A percentile compares a stretch with the other conserved stretches of the same genome.
phyloP scores from a whole-genome alignment of 495 filamentous ascomycete genomes.

The Xylaria curta region DNA sequence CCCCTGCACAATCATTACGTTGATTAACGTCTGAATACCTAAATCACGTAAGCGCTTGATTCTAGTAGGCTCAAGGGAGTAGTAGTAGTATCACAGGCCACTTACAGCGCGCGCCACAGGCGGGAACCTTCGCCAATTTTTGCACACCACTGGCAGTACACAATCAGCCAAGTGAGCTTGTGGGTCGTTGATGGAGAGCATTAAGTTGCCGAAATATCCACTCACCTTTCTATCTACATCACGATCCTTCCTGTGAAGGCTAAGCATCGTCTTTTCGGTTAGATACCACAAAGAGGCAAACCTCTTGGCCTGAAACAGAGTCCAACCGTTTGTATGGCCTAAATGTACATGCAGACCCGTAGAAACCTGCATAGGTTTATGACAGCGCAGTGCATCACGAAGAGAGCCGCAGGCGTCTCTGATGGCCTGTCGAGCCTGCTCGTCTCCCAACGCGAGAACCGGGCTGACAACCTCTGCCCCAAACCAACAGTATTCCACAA shows the following conservation, averaged over 20 bases:
- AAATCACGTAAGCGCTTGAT: background rate
- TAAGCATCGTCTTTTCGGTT: slow-evolving; percentile 21
- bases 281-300: slow-evolving; percentile 34
- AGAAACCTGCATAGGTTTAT: slow-evolving; percentile 34
- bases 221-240: background rate
- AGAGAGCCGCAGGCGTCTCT: slow-evolving; percentile 25
- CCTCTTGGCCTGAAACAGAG: slow-evolving; percentile 30
- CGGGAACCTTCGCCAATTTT: background rate
- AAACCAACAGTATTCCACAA: slow-evolving; percentile 25
- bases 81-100: background rate
- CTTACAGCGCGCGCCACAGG: slow-evolving; percentile 18
- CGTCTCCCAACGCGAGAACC: background rate
- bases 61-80: background rate
- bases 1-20: background rate
- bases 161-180: background rate
- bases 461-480: slow-evolving; percentile 36
- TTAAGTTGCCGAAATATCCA: background rate
- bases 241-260: slow-evolving; percentile 31
- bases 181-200: background rate
- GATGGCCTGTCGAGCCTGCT: slow-evolving; percentile 3
- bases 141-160: slow-evolving; percentile 6
- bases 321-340: slow-evolving; percentile 35
- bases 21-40: background rate
- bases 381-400: slow-evolving; percentile 29
- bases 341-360: slow-evolving; percentile 34